These are phyloP conservation scores for Chlamydomonas schloesseri DNA, from an alignment of 139 green algal species.

Conservation along the genomic window DNA sequence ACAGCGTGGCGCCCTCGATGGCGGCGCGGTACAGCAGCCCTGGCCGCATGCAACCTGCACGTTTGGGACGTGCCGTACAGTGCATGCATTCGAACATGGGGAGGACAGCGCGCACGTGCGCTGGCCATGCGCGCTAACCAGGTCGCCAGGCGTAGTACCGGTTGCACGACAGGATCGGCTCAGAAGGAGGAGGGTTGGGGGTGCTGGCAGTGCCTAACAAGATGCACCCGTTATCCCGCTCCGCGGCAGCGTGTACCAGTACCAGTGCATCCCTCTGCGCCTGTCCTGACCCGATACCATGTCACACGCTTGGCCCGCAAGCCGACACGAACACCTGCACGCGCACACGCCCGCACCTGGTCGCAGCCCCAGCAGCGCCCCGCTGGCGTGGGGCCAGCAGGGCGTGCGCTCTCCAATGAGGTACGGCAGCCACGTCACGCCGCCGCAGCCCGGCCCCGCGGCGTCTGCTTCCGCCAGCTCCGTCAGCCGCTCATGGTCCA, in stretches of 20 bases:
- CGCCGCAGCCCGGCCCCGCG: slow-evolving; percentile 76
- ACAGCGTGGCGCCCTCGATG: slow-evolving; percentile 87
- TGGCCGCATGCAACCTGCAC: slow-evolving; percentile 56
- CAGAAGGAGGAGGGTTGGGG: too few relatives aligned
- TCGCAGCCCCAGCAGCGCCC: slow-evolving; percentile 70
- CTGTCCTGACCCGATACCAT: too few relatives aligned
- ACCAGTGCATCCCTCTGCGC: too few relatives aligned
- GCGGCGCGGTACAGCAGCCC: slow-evolving; percentile 89
- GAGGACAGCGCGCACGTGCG: background rate
- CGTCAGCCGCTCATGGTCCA: slow-evolving; percentile 74
- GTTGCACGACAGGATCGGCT: too few relatives aligned
- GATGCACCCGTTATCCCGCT: too few relatives aligned
- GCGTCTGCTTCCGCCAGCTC: slow-evolving; percentile 68
- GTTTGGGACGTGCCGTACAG: background rate
- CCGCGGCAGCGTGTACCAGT: too few relatives aligned
- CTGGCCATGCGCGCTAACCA: too few relatives aligned
- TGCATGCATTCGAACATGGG: too few relatives aligned
- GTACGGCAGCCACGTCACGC: slow-evolving; percentile 87
- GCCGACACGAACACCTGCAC: too few relatives aligned
- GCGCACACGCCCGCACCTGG: slow-evolving; percentile 39
- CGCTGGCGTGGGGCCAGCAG: slow-evolving; percentile 87
- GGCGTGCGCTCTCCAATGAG: slow-evolving; percentile 88
- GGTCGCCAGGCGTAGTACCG: too few relatives aligned
- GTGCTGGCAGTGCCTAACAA: too few relatives aligned
- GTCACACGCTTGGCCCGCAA: too few relatives aligned